These are phyloP conservation scores for Sclerotinia sclerotiorum DNA, from an alignment of 2,329 filamentous ascomycete genomes.

Conservation along the genomic window DNA sequence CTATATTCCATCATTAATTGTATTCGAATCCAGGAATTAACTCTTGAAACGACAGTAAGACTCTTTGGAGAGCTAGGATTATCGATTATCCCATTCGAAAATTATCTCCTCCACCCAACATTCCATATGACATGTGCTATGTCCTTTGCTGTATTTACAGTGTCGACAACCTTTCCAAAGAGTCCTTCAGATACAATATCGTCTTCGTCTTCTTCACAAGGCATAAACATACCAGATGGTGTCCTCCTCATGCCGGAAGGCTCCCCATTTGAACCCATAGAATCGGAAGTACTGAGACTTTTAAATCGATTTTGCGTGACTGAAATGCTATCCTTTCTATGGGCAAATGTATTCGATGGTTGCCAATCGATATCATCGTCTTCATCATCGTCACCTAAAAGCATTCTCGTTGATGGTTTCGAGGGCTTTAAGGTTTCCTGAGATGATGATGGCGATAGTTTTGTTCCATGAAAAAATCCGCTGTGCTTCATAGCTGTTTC, in stretches of 20 bases:
- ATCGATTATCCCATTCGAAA: constrained; percentile 14
- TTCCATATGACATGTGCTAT: constrained; percentile 73
- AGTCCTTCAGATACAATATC: constrained; percentile 58
- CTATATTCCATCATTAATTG: constrained; percentile 30
- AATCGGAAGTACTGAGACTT: constrained; percentile 32
- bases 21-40: constrained; percentile 2
- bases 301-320: constrained; percentile 37
- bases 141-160: constrained; percentile 66
- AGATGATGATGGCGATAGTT: constrained; percentile 65
- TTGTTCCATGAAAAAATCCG: constrained; percentile 45
- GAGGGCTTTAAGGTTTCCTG: constrained; percentile 77
- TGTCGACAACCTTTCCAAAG: constrained; percentile 42
- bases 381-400: constrained; percentile 54
- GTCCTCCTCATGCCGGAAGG: constrained; percentile 69
- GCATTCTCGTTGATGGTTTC: constrained; percentile 57
- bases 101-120: constrained; percentile 43
- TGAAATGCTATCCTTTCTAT: constrained; percentile 37
- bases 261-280: constrained; percentile 46
- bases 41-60: neutral
- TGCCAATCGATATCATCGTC: constrained; percentile 54
- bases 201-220: constrained; percentile 72
- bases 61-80: constrained; percentile 11
- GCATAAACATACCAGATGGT: constrained; percentile 88
- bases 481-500: constrained; percentile 64
- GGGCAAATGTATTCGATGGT: constrained; percentile 35